Evolutionary conservation across 2,329 filamentous ascomycete species (phyloP), one percentile per base, ranked within the genome.

Genomic region (Pyrenophora tritici-repentis): DNA sequence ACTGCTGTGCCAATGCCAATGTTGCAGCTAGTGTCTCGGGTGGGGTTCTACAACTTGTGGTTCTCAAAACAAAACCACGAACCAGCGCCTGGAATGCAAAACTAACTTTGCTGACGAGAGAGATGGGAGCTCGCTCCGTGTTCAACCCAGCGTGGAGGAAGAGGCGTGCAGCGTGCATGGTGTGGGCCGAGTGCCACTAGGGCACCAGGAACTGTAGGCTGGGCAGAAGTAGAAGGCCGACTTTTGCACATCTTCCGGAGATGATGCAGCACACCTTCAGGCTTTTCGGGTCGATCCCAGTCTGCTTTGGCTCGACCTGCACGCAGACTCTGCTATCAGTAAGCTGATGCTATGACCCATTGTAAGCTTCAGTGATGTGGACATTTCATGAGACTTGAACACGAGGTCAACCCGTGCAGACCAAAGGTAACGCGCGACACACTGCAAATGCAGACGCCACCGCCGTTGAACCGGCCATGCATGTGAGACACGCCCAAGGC

Each of bases 301-400:
- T 16, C 46, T 47, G 37, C 38, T 42, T 47, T 44, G 44, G 43
- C 43, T 38, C 49, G 38, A 37, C 33, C 34, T 20, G 29, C 34
- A 22, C 37, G 29, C 44, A 47, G 44, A 22, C 34, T 38, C 32
- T 51, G 20, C 37, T 32, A 33, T 37, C 14, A 33, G 24, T 35
- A 29, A 29, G 26, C 26, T 12, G 26, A 29, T 29, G 18, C 18
- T 5, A 20, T 20, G 18, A 3, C 18, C 18, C 18, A 20, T 20
- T 5, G 26, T 52, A 43, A 43, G 44, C 49, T 24, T 24, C 22
- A 24, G 22, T 24, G 6, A 24, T 24, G 3, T 24, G 5, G 6
- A 9, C 4, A 24, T 6, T 7, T 24, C 18, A 20, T n/a, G n/a
- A n/a, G n/a, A 20, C 18, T 5, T 20, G 18, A 4, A 24, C 14